Evolutionary conservation across 2,329 filamentous ascomycete genomes (phyloP).

Genomic region (Colletotrichum eleusines): DNA sequence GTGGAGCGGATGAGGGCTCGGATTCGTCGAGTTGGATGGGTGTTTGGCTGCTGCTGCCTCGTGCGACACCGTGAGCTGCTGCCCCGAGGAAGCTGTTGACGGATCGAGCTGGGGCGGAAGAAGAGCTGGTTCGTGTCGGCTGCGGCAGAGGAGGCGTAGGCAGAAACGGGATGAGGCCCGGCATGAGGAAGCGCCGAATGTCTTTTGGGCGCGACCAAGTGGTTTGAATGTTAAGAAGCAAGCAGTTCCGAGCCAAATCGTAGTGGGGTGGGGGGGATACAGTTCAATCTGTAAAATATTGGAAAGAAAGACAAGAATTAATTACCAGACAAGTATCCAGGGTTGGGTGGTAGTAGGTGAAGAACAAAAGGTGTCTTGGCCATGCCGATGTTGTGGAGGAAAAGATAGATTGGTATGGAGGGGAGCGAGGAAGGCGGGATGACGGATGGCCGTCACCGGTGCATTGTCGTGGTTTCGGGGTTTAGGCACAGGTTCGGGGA

Average conservation of each 20-base stretch:
- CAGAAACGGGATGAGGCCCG: conserved; percentile 35
- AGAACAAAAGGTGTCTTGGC: conserved; percentile 25
- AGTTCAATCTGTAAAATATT: not conserved
- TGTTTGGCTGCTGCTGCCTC: conserved; percentile 36
- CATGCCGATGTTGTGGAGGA: conserved; percentile 28
- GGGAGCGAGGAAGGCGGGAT: conserved; percentile 28
- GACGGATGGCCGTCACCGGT: conserved; percentile 26
- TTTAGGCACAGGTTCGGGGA: conserved; percentile 36
- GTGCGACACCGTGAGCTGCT: conserved; percentile 8
- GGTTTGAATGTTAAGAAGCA: conserved; percentile 20
- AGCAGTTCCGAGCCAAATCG: not conserved
- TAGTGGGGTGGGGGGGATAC: not conserved
- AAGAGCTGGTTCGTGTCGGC: conserved; percentile 20
- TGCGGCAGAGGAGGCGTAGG: conserved; percentile 33
- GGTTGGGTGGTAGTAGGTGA: conserved; percentile 19
- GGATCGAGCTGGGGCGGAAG: conserved; percentile 24
- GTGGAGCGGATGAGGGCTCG: conserved; percentile 21
- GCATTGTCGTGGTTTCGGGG: conserved; percentile 34
- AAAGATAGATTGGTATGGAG: conserved; percentile 11
- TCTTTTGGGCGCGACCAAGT: conserved; percentile 13
- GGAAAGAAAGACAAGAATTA: conserved; percentile 18
- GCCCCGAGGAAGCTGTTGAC: conserved; percentile 12
- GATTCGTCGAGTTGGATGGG: conserved; percentile 37
- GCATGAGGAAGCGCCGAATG: conserved; percentile 31
- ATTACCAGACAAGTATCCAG: conserved; percentile 34